Percentiles rank a stretch among this genome's conserved stretches.
Evolutionary conservation across 768 basidiomycete species (phyloP).

Genomic region (Xanthoconium purpureum): DNA sequence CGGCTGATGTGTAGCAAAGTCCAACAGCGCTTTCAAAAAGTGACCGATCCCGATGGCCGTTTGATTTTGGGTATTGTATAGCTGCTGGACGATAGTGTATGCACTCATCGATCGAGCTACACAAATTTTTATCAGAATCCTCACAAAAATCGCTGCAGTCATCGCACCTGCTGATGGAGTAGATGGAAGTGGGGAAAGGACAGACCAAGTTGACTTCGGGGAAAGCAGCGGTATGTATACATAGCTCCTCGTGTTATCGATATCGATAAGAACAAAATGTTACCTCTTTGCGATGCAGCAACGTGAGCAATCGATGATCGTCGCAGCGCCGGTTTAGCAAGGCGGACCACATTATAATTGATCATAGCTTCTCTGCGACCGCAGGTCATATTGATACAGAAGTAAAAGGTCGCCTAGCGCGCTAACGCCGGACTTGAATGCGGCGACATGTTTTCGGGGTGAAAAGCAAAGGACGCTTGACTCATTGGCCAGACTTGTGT

Average conservation of each 20-base stretch:
- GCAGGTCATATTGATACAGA: no score
- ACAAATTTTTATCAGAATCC: neutral
- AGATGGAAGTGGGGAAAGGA: conserved; percentile 19
- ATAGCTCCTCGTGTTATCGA: neutral
- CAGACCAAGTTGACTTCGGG: neutral
- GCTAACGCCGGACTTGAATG: no score
- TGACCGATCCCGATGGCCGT: conserved; percentile 37
- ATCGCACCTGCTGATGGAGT: neutral
- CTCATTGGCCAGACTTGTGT: no score
- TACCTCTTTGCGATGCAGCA: conserved; percentile 38
- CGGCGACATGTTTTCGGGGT: no score
- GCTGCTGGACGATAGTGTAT: conserved; percentile 3
- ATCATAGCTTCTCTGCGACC: no score
- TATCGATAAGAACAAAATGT: neutral
- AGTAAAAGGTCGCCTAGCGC: no score
- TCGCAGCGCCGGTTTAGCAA: neutral
- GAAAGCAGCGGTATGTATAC: neutral
- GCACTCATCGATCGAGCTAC: conserved; percentile 9
- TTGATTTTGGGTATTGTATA: neutral
- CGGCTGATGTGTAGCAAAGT: neutral
- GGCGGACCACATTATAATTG: no score
- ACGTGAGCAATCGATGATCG: conserved; percentile 43
- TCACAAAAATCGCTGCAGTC: neutral
- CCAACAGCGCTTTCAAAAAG: conserved; percentile 50
- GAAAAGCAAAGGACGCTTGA: no score